phyloP scores from a whole-genome alignment of 306 rosid species.

The Cucumis melo region DNA sequence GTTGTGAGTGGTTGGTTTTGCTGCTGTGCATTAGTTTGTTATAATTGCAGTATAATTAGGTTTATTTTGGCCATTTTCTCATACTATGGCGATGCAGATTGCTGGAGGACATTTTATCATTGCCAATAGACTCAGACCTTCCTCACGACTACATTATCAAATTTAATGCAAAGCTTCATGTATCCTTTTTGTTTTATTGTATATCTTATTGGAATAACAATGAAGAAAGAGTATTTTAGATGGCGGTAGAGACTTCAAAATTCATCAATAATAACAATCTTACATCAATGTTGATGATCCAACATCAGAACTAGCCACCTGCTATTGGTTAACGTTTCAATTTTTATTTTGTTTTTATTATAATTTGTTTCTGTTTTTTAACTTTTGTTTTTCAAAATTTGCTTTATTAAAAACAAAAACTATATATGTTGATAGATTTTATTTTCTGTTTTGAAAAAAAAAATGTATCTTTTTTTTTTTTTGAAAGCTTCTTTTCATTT shows the following conservation, averaged over 20 bases:
- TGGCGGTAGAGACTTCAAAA: not conserved
- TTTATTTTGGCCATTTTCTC: slow-evolving; percentile 7
- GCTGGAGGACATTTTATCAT: slow-evolving; percentile 49
- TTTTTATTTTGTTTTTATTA: no score
- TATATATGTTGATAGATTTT: no score
- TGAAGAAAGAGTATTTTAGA: not conserved
- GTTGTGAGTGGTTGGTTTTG: not conserved
- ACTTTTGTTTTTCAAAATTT: no score
- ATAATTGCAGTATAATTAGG: not conserved
- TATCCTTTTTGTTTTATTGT: slow-evolving; percentile 44
- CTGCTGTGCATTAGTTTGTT: slow-evolving; percentile 7
- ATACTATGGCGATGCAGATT: slow-evolving; percentile 36
- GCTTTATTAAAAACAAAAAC: no score
- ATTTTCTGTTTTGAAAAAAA: no score
- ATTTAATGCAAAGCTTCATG: slow-evolving; percentile 54
- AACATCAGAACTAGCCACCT: not conserved
- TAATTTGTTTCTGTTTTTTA: no score
- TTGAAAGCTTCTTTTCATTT: no score
- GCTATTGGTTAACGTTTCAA: not conserved
- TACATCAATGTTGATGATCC: not conserved
- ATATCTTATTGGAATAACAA: not conserved
- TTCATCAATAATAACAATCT: not conserved
- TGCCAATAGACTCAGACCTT: slow-evolving; percentile 54
- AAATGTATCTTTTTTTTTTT: no score
- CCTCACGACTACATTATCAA: slow-evolving; percentile 53